Evolutionary conservation across 2,329 filamentous ascomycete genomes (phyloP), one percentile per base, ranked within the genome.

Genomic region (Phialophora chinensis): DNA sequence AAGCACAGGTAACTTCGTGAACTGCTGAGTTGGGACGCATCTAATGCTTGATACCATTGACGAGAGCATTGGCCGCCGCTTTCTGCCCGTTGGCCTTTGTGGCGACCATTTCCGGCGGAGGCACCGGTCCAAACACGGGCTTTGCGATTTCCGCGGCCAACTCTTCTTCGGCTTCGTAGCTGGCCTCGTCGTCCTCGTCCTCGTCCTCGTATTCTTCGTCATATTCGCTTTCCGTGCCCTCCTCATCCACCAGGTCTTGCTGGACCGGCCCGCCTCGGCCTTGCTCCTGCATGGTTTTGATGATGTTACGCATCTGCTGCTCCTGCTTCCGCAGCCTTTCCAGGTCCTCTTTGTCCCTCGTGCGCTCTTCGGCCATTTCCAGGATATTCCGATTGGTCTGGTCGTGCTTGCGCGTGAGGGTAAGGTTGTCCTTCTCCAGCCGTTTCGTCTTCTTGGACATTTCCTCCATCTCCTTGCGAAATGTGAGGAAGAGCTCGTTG

Each of bases 371-470:
- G 3, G 94, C 95, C 94, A 98, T 97, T 75, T 95, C 91, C 66
- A 97, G 87, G 75, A 99, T 97, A 78, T 97, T 98, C 72, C 91
- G 90, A 75, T 95, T 95, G 29, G 93, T 96, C 56, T 92, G 88
- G 73, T 97, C 93, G 78, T 97, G 94, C 79, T 97, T 97, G 63
- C 94, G 88, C 72, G 92, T 96, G 60, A 97, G 86, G 20, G 87
- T 90, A 73, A 95, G 90, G 74, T 99, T 98, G 76, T 99, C 95
- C 80, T 97, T 97, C 78, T 99, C 95, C 61, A 99, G 84, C 29
- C 93, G 90, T 80, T 97, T 97, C 5, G 94, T 97, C 82, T 98
- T 98, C 82, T 97, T 97, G 0, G 93, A 97, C 93, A 98, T 98
- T 76, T 98, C 95, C 80, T 98, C 95, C 93, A 98, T 98, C 80